These are phyloP conservation scores for Botrytis galanthina DNA, from an alignment of 2,329 filamentous ascomycete genomes.

Conservation along the genomic window DNA sequence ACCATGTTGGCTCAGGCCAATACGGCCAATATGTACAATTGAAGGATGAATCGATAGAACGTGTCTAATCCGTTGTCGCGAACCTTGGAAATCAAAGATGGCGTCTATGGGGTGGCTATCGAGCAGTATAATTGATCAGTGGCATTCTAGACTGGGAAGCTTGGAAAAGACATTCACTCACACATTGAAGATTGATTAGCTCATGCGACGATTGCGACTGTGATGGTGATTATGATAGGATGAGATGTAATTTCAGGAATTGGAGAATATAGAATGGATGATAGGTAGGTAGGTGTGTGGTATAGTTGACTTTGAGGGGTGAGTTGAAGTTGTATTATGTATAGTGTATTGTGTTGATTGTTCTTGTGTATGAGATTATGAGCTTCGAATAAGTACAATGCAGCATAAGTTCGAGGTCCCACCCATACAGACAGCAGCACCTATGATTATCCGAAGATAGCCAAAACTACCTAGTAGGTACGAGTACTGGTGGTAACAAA, in stretches of 20 bases:
- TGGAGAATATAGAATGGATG: not conserved
- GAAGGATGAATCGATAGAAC: not conserved
- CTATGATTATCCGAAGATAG: not conserved
- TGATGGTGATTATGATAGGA: not conserved
- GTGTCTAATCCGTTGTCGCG: not conserved
- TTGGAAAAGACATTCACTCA: not conserved
- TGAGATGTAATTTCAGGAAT: not conserved
- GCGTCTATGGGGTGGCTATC: not conserved
- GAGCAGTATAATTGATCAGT: conserved; percentile 1
- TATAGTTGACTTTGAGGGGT: not conserved
- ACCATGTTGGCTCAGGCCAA: conserved; percentile 42
- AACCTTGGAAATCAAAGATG: not conserved
- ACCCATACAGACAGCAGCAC: not conserved
- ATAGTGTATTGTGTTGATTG: not conserved
- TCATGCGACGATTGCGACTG: not conserved
- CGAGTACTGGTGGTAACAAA: no score
- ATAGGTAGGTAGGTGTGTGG: not conserved
- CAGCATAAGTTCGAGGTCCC: not conserved
- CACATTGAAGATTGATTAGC: not conserved
- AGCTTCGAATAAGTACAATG: not conserved
- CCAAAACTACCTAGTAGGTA: not conserved
- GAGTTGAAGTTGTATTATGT: not conserved
- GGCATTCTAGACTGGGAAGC: not conserved
- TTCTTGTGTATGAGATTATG: not conserved
- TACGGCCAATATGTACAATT: conserved; percentile 9